Percentiles rank a stretch among this genome's conserved stretches.
Conservation (phyloP, 768 basidiomycete genomes). For the Suillus bovinus region DNA sequence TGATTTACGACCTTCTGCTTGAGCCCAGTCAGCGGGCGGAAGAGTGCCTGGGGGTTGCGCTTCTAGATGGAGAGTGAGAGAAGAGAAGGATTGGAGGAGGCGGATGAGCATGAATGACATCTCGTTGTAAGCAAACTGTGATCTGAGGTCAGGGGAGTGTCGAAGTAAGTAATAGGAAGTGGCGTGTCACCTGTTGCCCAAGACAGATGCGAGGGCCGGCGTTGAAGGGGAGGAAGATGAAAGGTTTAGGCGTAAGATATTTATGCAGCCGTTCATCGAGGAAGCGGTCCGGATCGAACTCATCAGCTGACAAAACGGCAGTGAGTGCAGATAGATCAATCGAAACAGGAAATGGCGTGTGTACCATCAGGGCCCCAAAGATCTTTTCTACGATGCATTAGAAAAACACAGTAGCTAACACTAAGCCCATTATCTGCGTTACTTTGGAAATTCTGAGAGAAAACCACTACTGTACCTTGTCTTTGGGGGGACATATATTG, state of each 20-base stretch:
- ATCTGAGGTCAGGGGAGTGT: background rate
- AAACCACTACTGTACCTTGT: slow-evolving; percentile 32
- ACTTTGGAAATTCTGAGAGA: slow-evolving; percentile 1
- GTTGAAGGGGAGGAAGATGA: slow-evolving; percentile 72
- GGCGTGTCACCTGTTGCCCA: slow-evolving; percentile 50
- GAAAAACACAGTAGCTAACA: slow-evolving; percentile 50
- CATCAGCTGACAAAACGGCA: slow-evolving; percentile 42
- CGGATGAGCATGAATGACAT: slow-evolving; percentile 64
- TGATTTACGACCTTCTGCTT: slow-evolving; percentile 45
- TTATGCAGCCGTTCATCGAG: slow-evolving; percentile 62
- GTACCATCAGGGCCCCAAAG: slow-evolving; percentile 74
- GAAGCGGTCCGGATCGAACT: slow-evolving; percentile 74
- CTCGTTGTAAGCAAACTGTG: slow-evolving; percentile 59
- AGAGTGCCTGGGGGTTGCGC: slow-evolving; percentile 46
- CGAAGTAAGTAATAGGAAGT: background rate
- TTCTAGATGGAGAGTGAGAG: slow-evolving; percentile 45
- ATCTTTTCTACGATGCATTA: slow-evolving; percentile 66
- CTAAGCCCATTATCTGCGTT: background rate
- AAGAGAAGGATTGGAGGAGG: slow-evolving; percentile 58
- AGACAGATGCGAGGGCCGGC: slow-evolving; percentile 57
- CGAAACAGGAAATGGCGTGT: background rate
- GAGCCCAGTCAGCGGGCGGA: slow-evolving; percentile 50
- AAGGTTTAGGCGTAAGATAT: slow-evolving; percentile 62
- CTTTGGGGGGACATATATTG: slow-evolving; percentile 38
- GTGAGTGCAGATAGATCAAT: background rate